phyloP scores from a whole-genome alignment of 306 rosid species.

The Prunus dulcis region DNA sequence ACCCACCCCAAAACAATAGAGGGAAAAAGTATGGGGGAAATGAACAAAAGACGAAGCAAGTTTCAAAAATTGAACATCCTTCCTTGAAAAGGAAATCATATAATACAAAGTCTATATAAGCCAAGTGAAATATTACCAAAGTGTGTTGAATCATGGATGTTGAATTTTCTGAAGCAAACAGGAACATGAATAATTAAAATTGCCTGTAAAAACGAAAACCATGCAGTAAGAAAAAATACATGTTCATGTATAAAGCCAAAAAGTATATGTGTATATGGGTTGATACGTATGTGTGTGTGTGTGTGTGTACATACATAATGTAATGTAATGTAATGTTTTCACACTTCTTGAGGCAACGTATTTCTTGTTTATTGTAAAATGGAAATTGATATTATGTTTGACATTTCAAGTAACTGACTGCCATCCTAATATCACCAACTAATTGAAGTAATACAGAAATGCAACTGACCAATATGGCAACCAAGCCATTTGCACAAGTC shows the following conservation, averaged over 20 bases:
- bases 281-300: not conserved
- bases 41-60: not conserved
- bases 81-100: not conserved
- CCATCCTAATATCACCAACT: slow-evolving; percentile 2
- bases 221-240: slow-evolving; percentile 25
- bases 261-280: not conserved
- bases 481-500: slow-evolving; percentile 86
- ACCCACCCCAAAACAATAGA: not conserved
- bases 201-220: slow-evolving; percentile 56
- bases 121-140: slow-evolving; percentile 53
- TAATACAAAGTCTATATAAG: slow-evolving; percentile 10
- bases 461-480: slow-evolving; percentile 82
- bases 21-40: not conserved
- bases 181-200: slow-evolving; percentile 90
- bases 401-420: slow-evolving; percentile 6
- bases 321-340: not conserved
- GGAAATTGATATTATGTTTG: not conserved
- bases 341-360: not conserved
- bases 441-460: slow-evolving; percentile 5
- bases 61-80: not conserved
- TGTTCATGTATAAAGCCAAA: not conserved
- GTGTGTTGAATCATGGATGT: slow-evolving; percentile 61
- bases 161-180: slow-evolving; percentile 55
- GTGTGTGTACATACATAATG: too few relatives aligned
- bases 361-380: not conserved